Evolutionary conservation across 495 filamentous ascomycete species (phyloP).

Genomic region (Hyaloscypha bicolor): DNA sequence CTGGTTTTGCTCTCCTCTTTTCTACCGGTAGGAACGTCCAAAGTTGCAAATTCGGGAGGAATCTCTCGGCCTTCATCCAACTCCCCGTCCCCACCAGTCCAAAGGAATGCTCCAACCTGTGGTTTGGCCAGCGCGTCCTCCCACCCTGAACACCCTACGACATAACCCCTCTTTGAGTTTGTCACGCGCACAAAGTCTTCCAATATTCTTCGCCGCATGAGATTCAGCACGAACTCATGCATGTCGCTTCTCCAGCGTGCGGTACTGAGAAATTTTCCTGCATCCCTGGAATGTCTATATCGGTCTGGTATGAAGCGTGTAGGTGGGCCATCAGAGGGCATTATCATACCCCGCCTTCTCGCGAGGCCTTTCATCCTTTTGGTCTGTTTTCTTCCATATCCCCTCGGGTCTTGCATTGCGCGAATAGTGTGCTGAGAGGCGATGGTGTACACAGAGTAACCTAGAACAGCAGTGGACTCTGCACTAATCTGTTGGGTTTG

Average conservation of each 20-base stretch:
- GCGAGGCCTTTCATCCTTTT: neutral
- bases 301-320: conserved; percentile 1
- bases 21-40: conserved; percentile 8
- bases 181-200: conserved; percentile 40
- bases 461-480: neutral
- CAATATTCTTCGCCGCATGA: conserved; percentile 52
- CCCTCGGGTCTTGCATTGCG: neutral
- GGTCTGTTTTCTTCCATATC: neutral
- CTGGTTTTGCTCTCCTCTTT: neutral
- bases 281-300: neutral
- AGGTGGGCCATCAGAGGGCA: neutral
- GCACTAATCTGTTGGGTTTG: neutral
- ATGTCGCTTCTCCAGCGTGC: conserved; percentile 67
- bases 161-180: conserved; percentile 28
- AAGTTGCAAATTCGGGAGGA: conserved; percentile 28
- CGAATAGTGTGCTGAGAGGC: neutral
- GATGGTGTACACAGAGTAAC: conserved; percentile 2
- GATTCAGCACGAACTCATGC: conserved; percentile 56
- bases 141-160: conserved; percentile 33
- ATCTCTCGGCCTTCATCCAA: neutral
- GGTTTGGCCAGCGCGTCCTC: conserved; percentile 36
- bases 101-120: conserved; percentile 24
- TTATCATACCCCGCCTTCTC: neutral
- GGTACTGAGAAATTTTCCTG: neutral
- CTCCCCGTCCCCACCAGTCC: conserved; percentile 19